A percentile compares a stretch with the other conserved stretches of the same genome.
Conservation (phyloP, 1,284 basidiomycete species). For the Inonotus obliquus region DNA sequence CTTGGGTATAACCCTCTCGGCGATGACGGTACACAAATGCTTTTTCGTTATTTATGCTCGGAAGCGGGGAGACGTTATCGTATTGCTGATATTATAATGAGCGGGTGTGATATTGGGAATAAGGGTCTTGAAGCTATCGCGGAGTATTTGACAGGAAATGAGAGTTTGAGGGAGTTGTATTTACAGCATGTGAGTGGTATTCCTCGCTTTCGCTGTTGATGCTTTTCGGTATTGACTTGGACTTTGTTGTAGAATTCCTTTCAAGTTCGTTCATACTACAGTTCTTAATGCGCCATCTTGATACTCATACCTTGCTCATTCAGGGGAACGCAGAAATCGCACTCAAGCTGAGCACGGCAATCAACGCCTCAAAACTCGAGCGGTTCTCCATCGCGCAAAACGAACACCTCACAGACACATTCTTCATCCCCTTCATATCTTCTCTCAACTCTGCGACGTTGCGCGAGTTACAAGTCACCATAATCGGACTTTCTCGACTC, state of each 20-base stretch:
- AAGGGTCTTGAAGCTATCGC: constrained; percentile 48
- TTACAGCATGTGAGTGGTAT: constrained; percentile 50
- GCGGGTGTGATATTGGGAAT: constrained; percentile 51
- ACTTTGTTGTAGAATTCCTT: constrained; percentile 24
- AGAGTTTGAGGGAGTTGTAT: constrained; percentile 41
- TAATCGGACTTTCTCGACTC: constrained; percentile 43
- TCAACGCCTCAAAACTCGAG: constrained; percentile 46
- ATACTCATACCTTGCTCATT: constrained; percentile 1
- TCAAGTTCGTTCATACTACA: constrained; percentile 19
- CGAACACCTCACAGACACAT: constrained; percentile 40
- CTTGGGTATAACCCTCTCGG: constrained; percentile 55
- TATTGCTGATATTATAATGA: constrained; percentile 53
- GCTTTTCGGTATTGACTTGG: constrained; percentile 25
- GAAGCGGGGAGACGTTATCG: constrained; percentile 40
- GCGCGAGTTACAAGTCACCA: constrained; percentile 51
- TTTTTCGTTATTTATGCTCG: constrained; percentile 55
- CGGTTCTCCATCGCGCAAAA: constrained; percentile 43
- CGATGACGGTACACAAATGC: constrained; percentile 49
- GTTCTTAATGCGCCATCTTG: background rate
- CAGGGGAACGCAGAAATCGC: constrained; percentile 38
- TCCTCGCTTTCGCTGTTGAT: background rate
- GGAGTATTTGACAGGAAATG: constrained; percentile 47
- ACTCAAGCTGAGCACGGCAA: constrained; percentile 36
- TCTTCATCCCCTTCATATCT: constrained; percentile 47
- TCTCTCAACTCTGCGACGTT: constrained; percentile 42